Base-by-base conservation (phyloP, 768 basidiomycete genomes). In the Rhodotorula toruloides region DNA sequence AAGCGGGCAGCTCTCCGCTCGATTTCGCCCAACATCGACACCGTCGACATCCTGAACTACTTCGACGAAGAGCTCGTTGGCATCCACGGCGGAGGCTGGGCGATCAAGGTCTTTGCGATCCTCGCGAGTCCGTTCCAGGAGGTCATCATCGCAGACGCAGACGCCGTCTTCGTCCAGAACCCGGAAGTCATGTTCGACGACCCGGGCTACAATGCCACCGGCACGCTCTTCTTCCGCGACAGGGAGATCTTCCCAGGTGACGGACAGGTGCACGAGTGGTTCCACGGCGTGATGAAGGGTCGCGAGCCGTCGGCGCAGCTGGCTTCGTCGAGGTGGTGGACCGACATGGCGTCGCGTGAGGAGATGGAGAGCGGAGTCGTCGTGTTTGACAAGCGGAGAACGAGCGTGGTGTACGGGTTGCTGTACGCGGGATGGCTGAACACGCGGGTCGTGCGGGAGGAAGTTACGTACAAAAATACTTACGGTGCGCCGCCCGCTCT, bases 281-380 rank as follows among this genome's bases (percentile, higher is more conserved):
- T 59, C 60, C 53, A 25, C 9, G 19, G 21, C 16, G n/a, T 63
- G 40, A 72, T 72, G 70, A 61, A 65, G 53, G 57, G 37, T 13
- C 59, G 70, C 5, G 32, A n/a, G 21, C 66, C 70, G 40, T 42
- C 36, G 2, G 54, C 48, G 17, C 58, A 68, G 65, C 43, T 72
- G 60, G 13, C 12, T 29, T 27, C 27, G 42, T 58, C 56, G 32
- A 31, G 66, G 21, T 72, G 59, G 59, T 72, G 61, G 59, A 46
- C 27, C 14, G 67, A 68, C 27, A 50, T 55, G 53, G 67, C 70
- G 1, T 40, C 34, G 12, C 58, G 70, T 32, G 70, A 72, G 48
- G 70, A 72, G 63, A 68, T 68, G 70, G 70, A 72, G 63, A 58
- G 55, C 25, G 70, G 70, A 17, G 70, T 72, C 25, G 57, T 72